Evolutionary conservation across 441 rosid genomes (phyloP).

Genomic region (Pelargonium citronellum): DNA sequence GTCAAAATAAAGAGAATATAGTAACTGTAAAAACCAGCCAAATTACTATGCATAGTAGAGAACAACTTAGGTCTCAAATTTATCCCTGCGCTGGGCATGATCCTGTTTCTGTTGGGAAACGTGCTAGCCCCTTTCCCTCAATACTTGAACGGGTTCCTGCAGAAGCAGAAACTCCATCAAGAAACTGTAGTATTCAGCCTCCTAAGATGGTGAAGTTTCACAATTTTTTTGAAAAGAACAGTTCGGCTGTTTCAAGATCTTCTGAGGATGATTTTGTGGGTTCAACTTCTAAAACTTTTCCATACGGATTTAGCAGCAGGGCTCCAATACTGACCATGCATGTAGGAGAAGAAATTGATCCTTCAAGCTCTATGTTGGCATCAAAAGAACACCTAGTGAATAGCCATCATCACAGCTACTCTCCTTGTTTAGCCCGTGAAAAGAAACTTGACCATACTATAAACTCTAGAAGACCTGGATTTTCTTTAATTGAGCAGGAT

Average conservation of each 20-base stretch:
- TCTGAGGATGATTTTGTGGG: slow-evolving; percentile 23
- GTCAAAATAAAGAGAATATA: slow-evolving; percentile 16
- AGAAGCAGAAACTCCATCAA: slow-evolving; percentile 19
- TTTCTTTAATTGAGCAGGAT: background rate
- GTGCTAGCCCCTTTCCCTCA: background rate
- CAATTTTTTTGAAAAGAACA: slow-evolving; percentile 24
- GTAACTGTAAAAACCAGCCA: slow-evolving; percentile 19
- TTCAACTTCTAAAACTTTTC: slow-evolving; percentile 31
- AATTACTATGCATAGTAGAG: background rate
- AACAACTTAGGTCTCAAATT: background rate
- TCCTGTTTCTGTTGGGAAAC: slow-evolving; percentile 4
- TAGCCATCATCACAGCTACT: slow-evolving; percentile 18
- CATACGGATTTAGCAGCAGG: slow-evolving; percentile 20
- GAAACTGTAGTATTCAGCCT: slow-evolving; percentile 21
- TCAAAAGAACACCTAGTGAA: slow-evolving; percentile 23
- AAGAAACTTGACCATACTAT: slow-evolving; percentile 20
- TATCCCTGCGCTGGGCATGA: background rate
- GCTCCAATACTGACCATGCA: slow-evolving; percentile 20
- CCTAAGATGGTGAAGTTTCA: slow-evolving; percentile 26
- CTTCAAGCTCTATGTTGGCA: slow-evolving; percentile 18
- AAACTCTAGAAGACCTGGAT: slow-evolving; percentile 13
- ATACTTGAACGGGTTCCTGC: slow-evolving; percentile 18
- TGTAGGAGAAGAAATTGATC: slow-evolving; percentile 21
- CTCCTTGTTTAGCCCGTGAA: slow-evolving; percentile 25
- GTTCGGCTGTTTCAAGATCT: slow-evolving; percentile 25